Conservation (phyloP, 495 filamentous ascomycete species). For the Paragyromitra xinjiangensis region DNA sequence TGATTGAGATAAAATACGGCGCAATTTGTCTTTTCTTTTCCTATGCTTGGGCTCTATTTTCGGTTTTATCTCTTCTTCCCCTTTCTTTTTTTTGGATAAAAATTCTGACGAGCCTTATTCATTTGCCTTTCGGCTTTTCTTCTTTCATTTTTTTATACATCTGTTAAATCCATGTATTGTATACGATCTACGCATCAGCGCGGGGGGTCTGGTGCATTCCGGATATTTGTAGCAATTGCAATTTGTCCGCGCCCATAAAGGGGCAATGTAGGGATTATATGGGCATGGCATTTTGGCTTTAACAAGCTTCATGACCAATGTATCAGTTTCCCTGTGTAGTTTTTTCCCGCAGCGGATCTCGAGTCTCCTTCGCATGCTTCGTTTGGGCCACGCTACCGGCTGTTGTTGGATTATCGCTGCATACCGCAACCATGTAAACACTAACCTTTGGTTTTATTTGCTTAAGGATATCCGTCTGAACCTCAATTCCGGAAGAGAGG, state of each 20-base stretch:
- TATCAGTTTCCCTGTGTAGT: background rate
- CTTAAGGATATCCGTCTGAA: background rate
- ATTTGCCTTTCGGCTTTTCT: constrained; percentile 12
- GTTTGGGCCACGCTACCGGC: too few species aligned
- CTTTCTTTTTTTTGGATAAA: background rate
- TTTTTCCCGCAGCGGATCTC: constrained; percentile 1
- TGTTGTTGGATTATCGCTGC: too few species aligned
- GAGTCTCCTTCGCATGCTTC: background rate
- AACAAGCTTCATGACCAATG: background rate
- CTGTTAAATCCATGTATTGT: constrained; percentile 34
- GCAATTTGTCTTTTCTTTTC: constrained; percentile 43
- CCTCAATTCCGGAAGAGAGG: background rate
- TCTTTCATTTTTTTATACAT: background rate
- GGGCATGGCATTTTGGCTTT: background rate
- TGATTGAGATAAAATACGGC: constrained; percentile 53
- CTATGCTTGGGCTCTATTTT: constrained; percentile 41
- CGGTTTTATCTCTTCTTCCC: background rate
- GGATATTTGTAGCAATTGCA: constrained; percentile 34
- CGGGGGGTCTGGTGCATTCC: constrained; percentile 21
- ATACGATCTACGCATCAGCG: constrained; percentile 28
- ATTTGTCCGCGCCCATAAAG: constrained; percentile 2
- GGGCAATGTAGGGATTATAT: constrained; percentile 2
- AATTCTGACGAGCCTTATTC: constrained; percentile 13
- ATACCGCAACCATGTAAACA: background rate
- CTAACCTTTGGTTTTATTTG: background rate